Evolutionary conservation across 2,329 filamentous ascomycete species (phyloP).

Genomic region (Botrytis squamosa): DNA sequence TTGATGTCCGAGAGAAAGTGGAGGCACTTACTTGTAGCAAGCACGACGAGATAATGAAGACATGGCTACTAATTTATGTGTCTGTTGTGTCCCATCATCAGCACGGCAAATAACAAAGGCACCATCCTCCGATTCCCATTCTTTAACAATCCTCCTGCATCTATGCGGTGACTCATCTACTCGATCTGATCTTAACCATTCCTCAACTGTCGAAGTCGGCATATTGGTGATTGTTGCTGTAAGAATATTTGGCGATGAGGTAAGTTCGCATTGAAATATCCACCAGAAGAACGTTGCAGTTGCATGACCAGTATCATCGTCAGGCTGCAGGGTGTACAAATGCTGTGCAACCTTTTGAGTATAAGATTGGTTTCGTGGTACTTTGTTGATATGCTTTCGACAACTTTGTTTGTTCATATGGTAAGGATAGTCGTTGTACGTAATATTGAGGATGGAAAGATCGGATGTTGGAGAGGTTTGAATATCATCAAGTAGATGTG

Average conservation of each 20-base stretch:
- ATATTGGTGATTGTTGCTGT: conserved; percentile 31
- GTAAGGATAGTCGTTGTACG: neutral
- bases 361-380: conserved; percentile 22
- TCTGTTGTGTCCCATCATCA: conserved; percentile 41
- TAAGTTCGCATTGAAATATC: conserved; percentile 28
- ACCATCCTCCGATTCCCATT: conserved; percentile 38
- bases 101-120: conserved; percentile 41
- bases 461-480: conserved; percentile 19
- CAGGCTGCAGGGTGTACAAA: conserved; percentile 39
- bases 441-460: conserved; percentile 19
- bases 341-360: conserved; percentile 33
- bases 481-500: conserved; percentile 25
- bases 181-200: conserved; percentile 36
- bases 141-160: conserved; percentile 38
- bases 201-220: conserved; percentile 37
- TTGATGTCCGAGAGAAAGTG: neutral
- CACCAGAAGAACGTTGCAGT: conserved; percentile 34
- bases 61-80: conserved; percentile 51
- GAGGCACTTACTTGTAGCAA: conserved; percentile 51
- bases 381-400: conserved; percentile 2
- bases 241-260: conserved; percentile 26
- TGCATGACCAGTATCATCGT: conserved; percentile 38
- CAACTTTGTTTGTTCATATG: conserved; percentile 15
- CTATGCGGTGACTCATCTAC: conserved; percentile 39
- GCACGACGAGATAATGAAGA: conserved; percentile 78